phyloP scores from a whole-genome alignment of 2,329 filamentous ascomycete genomes.

The Helminthosporium solani region DNA sequence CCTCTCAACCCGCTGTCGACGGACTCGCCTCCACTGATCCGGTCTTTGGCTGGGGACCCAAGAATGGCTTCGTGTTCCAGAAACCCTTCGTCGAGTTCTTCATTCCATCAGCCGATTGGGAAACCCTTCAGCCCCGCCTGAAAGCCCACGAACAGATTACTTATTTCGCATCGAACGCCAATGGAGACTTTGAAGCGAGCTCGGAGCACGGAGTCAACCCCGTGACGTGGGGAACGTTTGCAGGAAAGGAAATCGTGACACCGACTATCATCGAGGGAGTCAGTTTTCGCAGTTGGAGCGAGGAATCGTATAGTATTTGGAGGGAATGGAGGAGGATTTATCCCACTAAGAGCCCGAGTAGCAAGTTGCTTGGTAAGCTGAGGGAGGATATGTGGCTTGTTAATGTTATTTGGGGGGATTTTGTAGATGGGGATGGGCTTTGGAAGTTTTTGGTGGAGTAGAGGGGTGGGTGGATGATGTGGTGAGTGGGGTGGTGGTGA shows the following conservation, averaged over 20 bases:
- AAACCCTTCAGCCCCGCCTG: slow-evolving; percentile 64
- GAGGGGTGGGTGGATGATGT: not conserved
- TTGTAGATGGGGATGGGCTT: slow-evolving; percentile 67
- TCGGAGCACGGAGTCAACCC: slow-evolving; percentile 74
- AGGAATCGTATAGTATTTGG: slow-evolving; percentile 96
- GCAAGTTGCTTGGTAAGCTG: slow-evolving; percentile 67
- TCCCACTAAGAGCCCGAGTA: slow-evolving; percentile 68
- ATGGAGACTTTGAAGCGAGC: slow-evolving; percentile 74
- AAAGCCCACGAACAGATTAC: slow-evolving; percentile 68
- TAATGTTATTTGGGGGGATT: slow-evolving; percentile 84
- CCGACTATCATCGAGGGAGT: slow-evolving; percentile 96
- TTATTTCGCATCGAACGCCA: slow-evolving; percentile 82
- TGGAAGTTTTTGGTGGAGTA: slow-evolving; percentile 63
- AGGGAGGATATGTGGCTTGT: slow-evolving; percentile 80
- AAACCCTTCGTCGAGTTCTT: slow-evolving; percentile 99
- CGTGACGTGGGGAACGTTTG: slow-evolving; percentile 95
- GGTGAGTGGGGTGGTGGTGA: not conserved
- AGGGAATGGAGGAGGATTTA: slow-evolving; percentile 90
- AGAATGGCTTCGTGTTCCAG: slow-evolving; percentile 92
- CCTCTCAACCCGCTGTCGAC: slow-evolving; percentile 92
- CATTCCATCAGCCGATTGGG: slow-evolving; percentile 73
- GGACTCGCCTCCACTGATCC: slow-evolving; percentile 73
- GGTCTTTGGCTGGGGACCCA: slow-evolving; percentile 91
- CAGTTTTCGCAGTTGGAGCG: slow-evolving; percentile 88
- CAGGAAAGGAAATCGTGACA: slow-evolving; percentile 92